Conservation (phyloP, 1,284 basidiomycete species). For the Leccinum subfulvum region DNA sequence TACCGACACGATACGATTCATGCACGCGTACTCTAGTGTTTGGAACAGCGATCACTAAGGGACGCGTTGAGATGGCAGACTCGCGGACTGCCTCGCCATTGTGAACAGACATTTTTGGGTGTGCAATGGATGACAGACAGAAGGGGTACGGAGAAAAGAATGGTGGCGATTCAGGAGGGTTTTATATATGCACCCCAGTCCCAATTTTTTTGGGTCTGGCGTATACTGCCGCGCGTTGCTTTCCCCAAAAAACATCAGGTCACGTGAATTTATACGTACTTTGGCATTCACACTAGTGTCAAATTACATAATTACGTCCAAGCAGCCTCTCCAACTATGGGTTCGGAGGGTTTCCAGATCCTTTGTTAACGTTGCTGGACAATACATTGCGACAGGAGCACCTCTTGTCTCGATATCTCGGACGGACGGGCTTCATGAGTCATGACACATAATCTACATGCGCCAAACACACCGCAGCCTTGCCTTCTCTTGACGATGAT, state of each 20-base stretch:
- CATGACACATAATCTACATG: slow-evolving; percentile 16
- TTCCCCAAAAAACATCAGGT: slow-evolving; percentile 31
- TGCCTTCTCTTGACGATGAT: slow-evolving; percentile 5
- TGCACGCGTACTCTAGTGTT: slow-evolving; percentile 62
- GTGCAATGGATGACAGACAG: slow-evolving; percentile 7
- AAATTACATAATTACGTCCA: background rate
- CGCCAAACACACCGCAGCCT: slow-evolving; percentile 12
- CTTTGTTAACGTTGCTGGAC: slow-evolving; percentile 1
- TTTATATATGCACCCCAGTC: slow-evolving; percentile 35
- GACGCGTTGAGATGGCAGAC: slow-evolving; percentile 53
- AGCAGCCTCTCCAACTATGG: background rate
- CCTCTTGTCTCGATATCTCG: background rate
- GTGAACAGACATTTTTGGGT: slow-evolving; percentile 31
- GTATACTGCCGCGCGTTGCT: slow-evolving; percentile 13
- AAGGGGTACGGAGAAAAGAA: slow-evolving; percentile 9
- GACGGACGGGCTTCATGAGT: slow-evolving; percentile 8
- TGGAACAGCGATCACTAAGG: slow-evolving; percentile 60
- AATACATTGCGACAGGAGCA: background rate
- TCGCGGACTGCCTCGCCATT: slow-evolving; percentile 30
- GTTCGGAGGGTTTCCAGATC: background rate
- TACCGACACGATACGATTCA: slow-evolving; percentile 4
- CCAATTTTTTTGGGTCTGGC: slow-evolving; percentile 34
- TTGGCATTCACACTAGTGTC: slow-evolving; percentile 3
- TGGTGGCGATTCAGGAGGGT: slow-evolving; percentile 9
- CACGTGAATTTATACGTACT: slow-evolving; percentile 28